Conservation (phyloP, 73 alveolate genomes). For the Symbiodinium pilosum region DNA sequence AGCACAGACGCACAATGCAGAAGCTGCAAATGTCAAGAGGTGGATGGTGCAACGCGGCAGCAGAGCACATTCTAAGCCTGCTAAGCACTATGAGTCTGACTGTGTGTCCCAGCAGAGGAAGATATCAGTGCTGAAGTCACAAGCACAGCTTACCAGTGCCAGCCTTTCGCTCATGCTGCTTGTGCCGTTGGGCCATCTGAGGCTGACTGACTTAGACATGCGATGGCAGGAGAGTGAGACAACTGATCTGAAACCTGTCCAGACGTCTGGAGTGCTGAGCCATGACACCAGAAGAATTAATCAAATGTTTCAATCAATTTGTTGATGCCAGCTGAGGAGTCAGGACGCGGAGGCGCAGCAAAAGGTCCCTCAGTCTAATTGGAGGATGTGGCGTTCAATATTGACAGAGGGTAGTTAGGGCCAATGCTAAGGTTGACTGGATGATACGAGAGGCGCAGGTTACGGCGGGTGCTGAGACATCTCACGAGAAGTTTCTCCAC, state of each 20-base stretch:
- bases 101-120: too few species aligned
- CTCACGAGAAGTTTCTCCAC: not conserved
- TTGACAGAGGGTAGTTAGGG: not conserved
- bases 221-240: constrained; percentile 1
- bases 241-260: not conserved
- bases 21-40: not conserved
- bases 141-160: too few species aligned
- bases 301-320: too few species aligned
- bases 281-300: too few species aligned
- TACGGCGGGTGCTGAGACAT: not conserved
- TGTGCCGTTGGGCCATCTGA: too few species aligned
- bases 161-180: too few species aligned
- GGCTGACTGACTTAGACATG: not conserved
- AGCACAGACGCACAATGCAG: not conserved
- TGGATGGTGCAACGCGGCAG: not conserved
- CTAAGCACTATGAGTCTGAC: not conserved
- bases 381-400: not conserved
- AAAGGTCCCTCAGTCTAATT: not conserved
- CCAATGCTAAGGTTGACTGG: not conserved
- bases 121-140: too few species aligned
- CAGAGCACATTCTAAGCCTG: not conserved
- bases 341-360: not conserved
- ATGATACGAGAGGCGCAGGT: not conserved
- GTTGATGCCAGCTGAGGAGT: too few species aligned
- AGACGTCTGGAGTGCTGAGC: too few species aligned